These are phyloP conservation scores for Rhodotorula paludigena DNA, from an alignment of 768 basidiomycete species.

Conservation along the genomic window DNA sequence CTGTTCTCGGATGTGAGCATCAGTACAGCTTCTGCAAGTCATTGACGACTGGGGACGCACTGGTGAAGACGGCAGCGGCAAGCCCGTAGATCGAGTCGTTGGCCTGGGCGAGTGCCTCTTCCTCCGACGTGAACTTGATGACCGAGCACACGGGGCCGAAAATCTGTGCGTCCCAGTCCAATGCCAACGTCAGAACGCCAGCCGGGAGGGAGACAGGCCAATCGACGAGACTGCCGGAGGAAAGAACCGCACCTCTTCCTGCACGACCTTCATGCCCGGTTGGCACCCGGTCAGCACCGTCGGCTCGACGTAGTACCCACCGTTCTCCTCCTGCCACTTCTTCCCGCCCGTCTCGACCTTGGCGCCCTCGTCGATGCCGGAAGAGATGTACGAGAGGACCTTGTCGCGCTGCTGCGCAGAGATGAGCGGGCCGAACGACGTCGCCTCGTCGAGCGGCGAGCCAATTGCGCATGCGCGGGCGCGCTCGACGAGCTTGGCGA, in stretches of 20 bases:
- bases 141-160: slow-evolving; percentile 90
- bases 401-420: slow-evolving; percentile 66
- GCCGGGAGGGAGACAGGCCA: too few relatives aligned
- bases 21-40: slow-evolving; percentile 57
- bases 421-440: slow-evolving; percentile 75
- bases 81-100: slow-evolving; percentile 88
- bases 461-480: slow-evolving; percentile 62
- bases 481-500: slow-evolving; percentile 47
- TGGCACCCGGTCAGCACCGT: slow-evolving; percentile 86
- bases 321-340: slow-evolving; percentile 47
- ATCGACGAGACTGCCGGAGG: too few relatives aligned
- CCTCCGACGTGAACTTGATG: slow-evolving; percentile 73
- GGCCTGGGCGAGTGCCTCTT: slow-evolving; percentile 74
- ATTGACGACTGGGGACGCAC: background rate
- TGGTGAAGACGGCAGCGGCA: slow-evolving; percentile 76
- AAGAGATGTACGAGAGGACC: slow-evolving; percentile 79
- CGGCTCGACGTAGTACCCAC: slow-evolving; percentile 80
- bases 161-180: slow-evolving; percentile 50
- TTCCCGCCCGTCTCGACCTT: slow-evolving; percentile 62
- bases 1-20: slow-evolving; percentile 46
- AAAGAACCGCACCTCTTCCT: slow-evolving; percentile 54
- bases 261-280: slow-evolving; percentile 66
- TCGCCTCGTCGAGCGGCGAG: slow-evolving; percentile 49
- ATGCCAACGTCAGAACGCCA: too few relatives aligned
- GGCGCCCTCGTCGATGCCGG: slow-evolving; percentile 80